Conservation (phyloP, 2,329 filamentous ascomycete species). For the Rugonectria rugulosa region DNA sequence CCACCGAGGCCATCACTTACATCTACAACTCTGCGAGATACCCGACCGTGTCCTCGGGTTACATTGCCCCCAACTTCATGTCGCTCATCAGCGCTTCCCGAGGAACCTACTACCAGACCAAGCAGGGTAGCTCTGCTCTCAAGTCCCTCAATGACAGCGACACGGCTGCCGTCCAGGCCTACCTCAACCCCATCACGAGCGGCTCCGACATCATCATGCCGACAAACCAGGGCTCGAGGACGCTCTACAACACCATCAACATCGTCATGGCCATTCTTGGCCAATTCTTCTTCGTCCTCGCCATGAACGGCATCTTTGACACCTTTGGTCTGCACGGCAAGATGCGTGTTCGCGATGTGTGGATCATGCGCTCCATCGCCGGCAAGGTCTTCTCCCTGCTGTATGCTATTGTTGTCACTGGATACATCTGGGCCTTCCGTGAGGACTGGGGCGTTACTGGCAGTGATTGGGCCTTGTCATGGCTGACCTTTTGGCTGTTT, state of each 20-base stretch:
- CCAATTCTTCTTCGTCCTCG: conserved; percentile 10
- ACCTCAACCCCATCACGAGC: background rate
- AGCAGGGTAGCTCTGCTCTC: background rate
- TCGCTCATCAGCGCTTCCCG: background rate
- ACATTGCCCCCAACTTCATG: background rate
- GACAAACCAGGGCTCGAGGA: background rate
- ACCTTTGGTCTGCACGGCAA: background rate
- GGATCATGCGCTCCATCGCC: background rate
- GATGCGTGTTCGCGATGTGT: background rate
- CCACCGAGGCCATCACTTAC: background rate
- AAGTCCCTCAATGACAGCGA: background rate
- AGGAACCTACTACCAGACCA: background rate
- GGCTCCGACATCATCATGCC: conserved; percentile 1
- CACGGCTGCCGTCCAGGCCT: background rate
- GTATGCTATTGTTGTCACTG: background rate
- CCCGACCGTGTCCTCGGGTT: background rate
- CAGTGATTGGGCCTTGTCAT: background rate
- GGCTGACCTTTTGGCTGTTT: conserved; percentile 7
- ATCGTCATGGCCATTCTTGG: conserved; percentile 1
- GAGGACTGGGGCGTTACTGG: conserved; percentile 1
- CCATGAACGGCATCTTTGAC: background rate
- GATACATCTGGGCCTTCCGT: conserved; percentile 4
- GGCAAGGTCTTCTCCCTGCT: conserved; percentile 1
- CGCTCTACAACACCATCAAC: conserved; percentile 9
- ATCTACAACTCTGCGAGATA: conserved; percentile 8